phyloP scores from a whole-genome alignment of 805 yeast genomes.

The Lipomyces sp. region DNA sequence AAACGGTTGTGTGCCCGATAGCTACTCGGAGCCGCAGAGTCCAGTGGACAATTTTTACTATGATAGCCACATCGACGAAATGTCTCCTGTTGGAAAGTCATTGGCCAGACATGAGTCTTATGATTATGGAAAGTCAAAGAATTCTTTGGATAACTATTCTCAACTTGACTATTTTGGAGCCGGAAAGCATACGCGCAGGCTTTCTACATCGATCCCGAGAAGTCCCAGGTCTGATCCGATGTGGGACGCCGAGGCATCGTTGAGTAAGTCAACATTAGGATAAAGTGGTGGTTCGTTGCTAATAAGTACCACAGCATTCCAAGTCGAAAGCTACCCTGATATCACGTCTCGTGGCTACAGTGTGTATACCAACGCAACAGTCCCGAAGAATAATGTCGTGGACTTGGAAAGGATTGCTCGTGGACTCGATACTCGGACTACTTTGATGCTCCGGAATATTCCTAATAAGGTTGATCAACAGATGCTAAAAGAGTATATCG shows the following conservation, averaged over 20 bases:
- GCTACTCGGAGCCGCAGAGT: conserved; percentile 26
- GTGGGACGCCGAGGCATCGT: conserved; percentile 31
- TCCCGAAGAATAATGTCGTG: conserved; percentile 48
- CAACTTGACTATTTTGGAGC: conserved; percentile 18
- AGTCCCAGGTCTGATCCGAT: conserved; percentile 13
- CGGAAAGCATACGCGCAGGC: conserved; percentile 8
- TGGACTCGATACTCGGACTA: conserved; percentile 54
- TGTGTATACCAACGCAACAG: conserved; percentile 42
- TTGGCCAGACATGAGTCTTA: conserved; percentile 18
- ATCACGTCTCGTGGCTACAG: conserved; percentile 24
- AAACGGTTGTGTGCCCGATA: conserved; percentile 9
- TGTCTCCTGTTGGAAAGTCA: neutral
- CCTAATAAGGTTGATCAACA: conserved; percentile 58
- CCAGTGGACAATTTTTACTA: conserved; percentile 17
- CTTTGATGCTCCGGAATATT: conserved; percentile 59
- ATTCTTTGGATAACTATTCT: conserved; percentile 6
- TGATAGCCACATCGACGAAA: conserved; percentile 6
- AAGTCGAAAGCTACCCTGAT: conserved; percentile 32
- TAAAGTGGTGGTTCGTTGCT: neutral
- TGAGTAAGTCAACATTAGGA: conserved; percentile 20
- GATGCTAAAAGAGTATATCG: conserved; percentile 54
- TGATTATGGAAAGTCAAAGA: conserved; percentile 9
- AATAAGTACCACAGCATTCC: conserved; percentile 22
- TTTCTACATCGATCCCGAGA: conserved; percentile 9
- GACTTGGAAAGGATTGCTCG: conserved; percentile 49